phyloP scores from a whole-genome alignment of 2,329 filamentous ascomycete genomes.

The Trichoderma polysporum region DNA sequence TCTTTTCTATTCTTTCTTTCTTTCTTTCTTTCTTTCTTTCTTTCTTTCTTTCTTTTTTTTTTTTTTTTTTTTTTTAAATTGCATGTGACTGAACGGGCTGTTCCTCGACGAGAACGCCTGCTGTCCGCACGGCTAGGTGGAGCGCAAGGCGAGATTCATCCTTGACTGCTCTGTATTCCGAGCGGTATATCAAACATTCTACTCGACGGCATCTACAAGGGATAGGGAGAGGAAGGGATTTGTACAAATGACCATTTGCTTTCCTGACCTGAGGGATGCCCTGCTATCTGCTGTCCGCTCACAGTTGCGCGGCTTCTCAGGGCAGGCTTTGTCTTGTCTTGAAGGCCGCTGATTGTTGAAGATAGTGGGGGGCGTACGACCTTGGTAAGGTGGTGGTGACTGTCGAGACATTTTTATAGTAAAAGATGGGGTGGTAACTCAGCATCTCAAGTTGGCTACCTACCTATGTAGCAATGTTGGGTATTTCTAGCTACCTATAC shows the following conservation, averaged over 20 bases:
- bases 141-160: conserved; percentile 73
- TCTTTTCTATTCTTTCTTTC: too few species aligned
- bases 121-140: conserved; percentile 69
- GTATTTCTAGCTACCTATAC: too few species aligned
- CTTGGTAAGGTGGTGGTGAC: conserved; percentile 40
- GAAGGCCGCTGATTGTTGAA: conserved; percentile 15
- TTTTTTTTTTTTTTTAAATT: not conserved
- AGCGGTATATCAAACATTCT: conserved; percentile 59
- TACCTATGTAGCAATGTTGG: too few species aligned
- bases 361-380: conserved; percentile 29
- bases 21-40: too few species aligned
- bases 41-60: too few species aligned
- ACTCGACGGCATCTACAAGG: conserved; percentile 30
- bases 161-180: conserved; percentile 75
- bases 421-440: not conserved
- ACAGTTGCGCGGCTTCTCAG: not conserved
- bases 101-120: not conserved
- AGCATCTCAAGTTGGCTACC: too few species aligned
- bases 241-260: conserved; percentile 43
- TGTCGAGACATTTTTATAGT: conserved; percentile 41
- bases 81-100: conserved; percentile 4
- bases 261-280: conserved; percentile 34
- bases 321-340: not conserved
- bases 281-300: conserved; percentile 36
- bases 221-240: conserved; percentile 38